Base-by-base conservation (phyloP, 2,329 filamentous ascomycete species). In the Botrytis squamosa region DNA sequence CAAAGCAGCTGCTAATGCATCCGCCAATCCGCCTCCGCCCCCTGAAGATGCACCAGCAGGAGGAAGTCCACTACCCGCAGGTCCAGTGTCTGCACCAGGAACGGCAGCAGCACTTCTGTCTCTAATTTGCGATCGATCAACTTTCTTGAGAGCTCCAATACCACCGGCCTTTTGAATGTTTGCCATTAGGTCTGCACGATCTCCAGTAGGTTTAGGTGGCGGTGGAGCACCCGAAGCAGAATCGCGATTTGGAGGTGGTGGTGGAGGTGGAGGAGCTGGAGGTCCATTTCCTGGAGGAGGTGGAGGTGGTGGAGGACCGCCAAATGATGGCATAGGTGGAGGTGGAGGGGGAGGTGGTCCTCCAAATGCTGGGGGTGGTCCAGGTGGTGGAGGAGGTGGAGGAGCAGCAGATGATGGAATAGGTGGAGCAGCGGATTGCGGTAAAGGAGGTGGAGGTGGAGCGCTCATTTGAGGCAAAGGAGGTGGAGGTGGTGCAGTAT, bases 1-100 rank as follows among this genome's bases (percentile, higher is more conserved):
- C 79, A 95, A 83, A 73, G 92, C 92, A 75, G 90, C 91, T 74
- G 93, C 93, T 78, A 97, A 84, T 66, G 94, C 95, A 84, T 92
- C 93, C 36, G 94, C 93, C 87, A 98, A 89, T 52, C 89, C 91
- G 73, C 90, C 84, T 73, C 90, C 84, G 18, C 88, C 87, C 29
- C 85, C 87, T 62, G 87, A 87, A 68, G 85, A 81, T n/a, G 85
- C 82, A 38, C 87, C 87, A 64, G 88, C 84, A 14, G 88, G 84
- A 72, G 88, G 84, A 74, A 86, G 78, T 57, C 85, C 86, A 78
- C 85, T 86, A 42, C 86, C 86, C 68, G 85, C 84, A 59, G 87
- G 85, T 8, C 85, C 86, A 67, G 85, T 85, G 76, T 87, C 86
- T 36, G 74, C 74, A 18, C 89, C 90, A 66, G 86, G 85, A 62